Base-by-base conservation (phyloP, 108 stramenopile species). In the Nitzschia putrida region DNA sequence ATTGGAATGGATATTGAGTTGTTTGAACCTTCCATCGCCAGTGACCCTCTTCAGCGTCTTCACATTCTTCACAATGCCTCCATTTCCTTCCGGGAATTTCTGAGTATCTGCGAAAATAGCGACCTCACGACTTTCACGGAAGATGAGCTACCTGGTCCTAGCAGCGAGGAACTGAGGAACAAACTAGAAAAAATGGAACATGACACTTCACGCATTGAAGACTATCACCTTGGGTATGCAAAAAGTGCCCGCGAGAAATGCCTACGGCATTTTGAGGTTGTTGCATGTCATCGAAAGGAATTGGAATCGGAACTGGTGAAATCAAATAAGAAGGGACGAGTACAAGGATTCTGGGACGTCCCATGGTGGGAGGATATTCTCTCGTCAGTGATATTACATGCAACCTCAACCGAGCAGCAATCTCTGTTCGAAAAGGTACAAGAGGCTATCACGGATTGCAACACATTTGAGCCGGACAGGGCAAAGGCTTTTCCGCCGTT, bases 291-390 rank as follows among this genome's bases (percentile, higher is more conserved):
- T 8, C 52, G 77, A 44, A 49, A 79, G 42, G 59, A 59, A 23
- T 54, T 38, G 12, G 61, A 78, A 51, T 16, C 71, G 22, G 51
- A 73, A 69, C 61, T 83, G 25, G 43, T 20, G 37, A 54, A 56
- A 8, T 4, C 10, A 6, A 21, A 23, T 6, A 14, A 42, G 43
- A 59, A 53, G 57, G 57, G 47, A 3, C 12, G 63, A 13, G 45
- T 58, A 37, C 61, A 56, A 11, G 70, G 64, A 25, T 61, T 51
- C 44, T 83, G 74, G 69, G 63, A 79, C 23, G 77, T 74, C 41
- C 44, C 38, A 21, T 89, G 88, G 88, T 86, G 76, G 68, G 66
- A 81, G 22, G 88, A 89, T 25, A 60, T 80, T 18, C 67, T 89
- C 23, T 57, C 56, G 13, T 47, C 66, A 53, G 29, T 34, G 29